phyloP scores from a whole-genome alignment of 2,329 filamentous ascomycete species.

The Alternaria ethzedia region DNA sequence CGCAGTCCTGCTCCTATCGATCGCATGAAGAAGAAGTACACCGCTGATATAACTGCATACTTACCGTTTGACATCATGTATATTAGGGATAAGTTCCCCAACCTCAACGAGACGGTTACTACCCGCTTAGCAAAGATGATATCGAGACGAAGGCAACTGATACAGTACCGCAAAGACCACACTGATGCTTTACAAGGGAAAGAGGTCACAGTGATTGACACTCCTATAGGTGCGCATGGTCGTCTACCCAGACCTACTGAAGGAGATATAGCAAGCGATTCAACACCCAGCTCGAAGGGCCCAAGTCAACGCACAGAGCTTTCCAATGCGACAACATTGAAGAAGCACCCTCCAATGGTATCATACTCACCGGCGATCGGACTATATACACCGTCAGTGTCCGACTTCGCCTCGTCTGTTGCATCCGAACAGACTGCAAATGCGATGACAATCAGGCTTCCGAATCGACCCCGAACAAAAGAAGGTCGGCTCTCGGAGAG shows the following conservation, averaged over 20 bases:
- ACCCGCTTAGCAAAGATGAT: not conserved
- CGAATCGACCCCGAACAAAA: not conserved
- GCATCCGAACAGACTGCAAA: not conserved
- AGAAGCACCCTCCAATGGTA: not conserved
- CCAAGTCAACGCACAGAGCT: not conserved
- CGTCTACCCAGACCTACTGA: not conserved
- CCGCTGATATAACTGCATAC: not conserved
- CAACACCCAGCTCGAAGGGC: not conserved
- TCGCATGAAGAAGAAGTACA: not conserved
- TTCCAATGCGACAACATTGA: not conserved
- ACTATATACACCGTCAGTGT: not conserved
- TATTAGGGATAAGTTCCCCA: not conserved
- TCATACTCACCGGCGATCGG: not conserved
- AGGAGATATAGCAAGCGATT: not conserved
- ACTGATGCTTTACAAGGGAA: not conserved
- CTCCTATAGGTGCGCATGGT: accelerated
- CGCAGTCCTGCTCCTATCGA: not conserved
- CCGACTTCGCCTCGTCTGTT: not conserved
- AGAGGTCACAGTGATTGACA: not conserved
- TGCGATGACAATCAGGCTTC: not conserved
- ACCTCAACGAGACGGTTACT: not conserved
- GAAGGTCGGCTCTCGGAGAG: not conserved
- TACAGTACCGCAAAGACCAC: not conserved
- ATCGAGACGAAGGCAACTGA: not conserved
- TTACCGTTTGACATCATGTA: not conserved